Conservation (phyloP, 345 rosid genomes). For the Euphorbia tirucalli region DNA sequence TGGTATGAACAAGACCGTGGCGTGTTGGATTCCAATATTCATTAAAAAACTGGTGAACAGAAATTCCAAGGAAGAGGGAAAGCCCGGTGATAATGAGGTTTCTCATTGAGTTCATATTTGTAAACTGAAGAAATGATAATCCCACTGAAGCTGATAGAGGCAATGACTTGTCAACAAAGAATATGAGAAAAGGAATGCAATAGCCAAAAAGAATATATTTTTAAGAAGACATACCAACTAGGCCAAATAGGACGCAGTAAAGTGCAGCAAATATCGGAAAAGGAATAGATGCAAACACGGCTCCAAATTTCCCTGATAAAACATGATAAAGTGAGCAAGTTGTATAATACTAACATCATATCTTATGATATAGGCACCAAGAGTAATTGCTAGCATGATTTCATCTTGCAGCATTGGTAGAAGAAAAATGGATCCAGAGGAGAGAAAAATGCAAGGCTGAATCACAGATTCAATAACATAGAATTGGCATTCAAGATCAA, state of each 20-base stretch:
- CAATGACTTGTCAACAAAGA: not conserved
- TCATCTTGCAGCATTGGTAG: too few relatives aligned
- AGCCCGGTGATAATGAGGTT: conserved; percentile 35
- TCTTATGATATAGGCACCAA: too few relatives aligned
- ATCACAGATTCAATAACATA: not conserved
- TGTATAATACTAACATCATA: not conserved
- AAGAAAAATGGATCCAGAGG: not conserved
- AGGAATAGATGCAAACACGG: conserved; percentile 29
- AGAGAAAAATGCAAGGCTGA: not conserved
- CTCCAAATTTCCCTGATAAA: conserved; percentile 27
- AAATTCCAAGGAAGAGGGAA: conserved; percentile 34
- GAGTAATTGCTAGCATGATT: too few relatives aligned
- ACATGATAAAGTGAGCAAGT: not conserved
- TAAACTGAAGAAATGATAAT: conserved; percentile 36
- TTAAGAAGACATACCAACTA: conserved; percentile 23
- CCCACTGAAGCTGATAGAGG: conserved; percentile 28
- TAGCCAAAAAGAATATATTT: not conserved
- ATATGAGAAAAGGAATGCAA: not conserved
- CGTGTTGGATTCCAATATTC: conserved; percentile 27
- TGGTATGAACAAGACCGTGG: conserved; percentile 31
- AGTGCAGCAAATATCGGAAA: conserved; percentile 27
- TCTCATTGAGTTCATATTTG: conserved; percentile 37
- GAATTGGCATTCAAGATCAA: too few relatives aligned
- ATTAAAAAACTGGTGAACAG: conserved; percentile 31
- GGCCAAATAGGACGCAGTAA: conserved; percentile 32